Conservation (phyloP, 2,329 filamentous ascomycete species). For the Microcyclosporella mali region DNA sequence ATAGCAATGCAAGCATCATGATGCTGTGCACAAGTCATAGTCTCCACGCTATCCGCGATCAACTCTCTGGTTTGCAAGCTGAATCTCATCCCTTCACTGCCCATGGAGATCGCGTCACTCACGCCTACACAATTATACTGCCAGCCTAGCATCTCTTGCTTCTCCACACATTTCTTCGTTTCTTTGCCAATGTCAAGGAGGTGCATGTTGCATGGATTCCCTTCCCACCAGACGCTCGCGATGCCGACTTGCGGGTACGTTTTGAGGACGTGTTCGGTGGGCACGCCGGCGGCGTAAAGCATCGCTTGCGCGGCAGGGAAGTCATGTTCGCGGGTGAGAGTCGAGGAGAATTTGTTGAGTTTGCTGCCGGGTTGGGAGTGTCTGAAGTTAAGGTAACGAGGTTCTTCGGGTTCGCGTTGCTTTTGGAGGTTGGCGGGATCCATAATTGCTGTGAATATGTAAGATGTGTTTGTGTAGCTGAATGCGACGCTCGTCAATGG, state of each 20-base stretch:
- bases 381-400: conserved; percentile 53
- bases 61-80: conserved; percentile 85
- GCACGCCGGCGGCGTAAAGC: conserved; percentile 89
- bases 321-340: conserved; percentile 77
- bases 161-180: conserved; percentile 73
- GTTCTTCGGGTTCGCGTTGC: conserved; percentile 31
- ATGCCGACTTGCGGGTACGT: conserved; percentile 85
- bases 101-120: conserved; percentile 92
- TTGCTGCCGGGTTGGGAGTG: conserved; percentile 49
- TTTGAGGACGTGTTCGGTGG: conserved; percentile 77
- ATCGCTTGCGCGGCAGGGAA: conserved; percentile 92
- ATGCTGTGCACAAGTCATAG: conserved; percentile 82
- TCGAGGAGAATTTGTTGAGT: conserved; percentile 81
- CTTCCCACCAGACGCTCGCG: conserved; percentile 94
- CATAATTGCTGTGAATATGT: neutral
- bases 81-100: conserved; percentile 89
- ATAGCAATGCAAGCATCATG: conserved; percentile 92
- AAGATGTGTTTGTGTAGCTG: no score
- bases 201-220: conserved; percentile 75
- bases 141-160: conserved; percentile 85
- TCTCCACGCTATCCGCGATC: conserved; percentile 91
- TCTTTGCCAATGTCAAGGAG: conserved; percentile 82
- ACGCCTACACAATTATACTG: conserved; percentile 86
- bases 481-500: conserved; percentile 18
- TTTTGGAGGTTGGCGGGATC: conserved; percentile 17